Evolutionary conservation across 441 rosid genomes (phyloP).

Genomic region (Rhodomyrtus psidioides): DNA sequence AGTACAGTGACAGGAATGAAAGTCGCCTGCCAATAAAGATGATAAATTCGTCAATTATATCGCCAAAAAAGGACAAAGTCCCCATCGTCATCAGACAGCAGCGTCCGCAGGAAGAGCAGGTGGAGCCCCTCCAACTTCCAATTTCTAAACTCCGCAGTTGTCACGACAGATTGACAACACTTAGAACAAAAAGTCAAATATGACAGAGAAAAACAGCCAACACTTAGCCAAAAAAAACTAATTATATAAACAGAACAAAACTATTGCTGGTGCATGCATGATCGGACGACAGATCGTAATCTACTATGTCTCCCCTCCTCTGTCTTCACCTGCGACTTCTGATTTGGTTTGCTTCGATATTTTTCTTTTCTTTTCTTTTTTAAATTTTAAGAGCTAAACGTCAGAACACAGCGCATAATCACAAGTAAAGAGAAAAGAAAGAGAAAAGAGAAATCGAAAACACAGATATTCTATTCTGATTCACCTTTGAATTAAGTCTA

Average conservation of each 20-base stretch:
- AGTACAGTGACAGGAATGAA: not conserved
- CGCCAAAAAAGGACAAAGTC: not conserved
- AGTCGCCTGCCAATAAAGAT: not conserved
- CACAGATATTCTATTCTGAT: too few relatives aligned
- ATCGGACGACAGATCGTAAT: not conserved
- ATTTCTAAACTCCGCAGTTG: not conserved
- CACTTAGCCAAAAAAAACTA: not conserved
- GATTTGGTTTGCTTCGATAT: not conserved
- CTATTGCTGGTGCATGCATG: not conserved
- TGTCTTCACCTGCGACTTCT: not conserved
- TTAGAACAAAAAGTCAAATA: not conserved
- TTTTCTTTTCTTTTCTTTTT: not conserved
- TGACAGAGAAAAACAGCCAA: not conserved
- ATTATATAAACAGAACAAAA: not conserved
- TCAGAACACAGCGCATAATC: too few relatives aligned
- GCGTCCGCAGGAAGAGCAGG: not conserved
- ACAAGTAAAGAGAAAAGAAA: too few relatives aligned
- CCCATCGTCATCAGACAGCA: slow-evolving; percentile 2
- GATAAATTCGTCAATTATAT: not conserved
- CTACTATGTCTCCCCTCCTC: not conserved
- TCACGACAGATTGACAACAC: not conserved
- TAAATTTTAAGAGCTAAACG: not conserved
- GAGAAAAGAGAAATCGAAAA: too few relatives aligned
- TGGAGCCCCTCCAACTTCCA: not conserved
- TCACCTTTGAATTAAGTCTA: too few relatives aligned